Base-by-base conservation (phyloP, 2,329 filamentous ascomycete species). In the Tetracladium maxilliforme region DNA sequence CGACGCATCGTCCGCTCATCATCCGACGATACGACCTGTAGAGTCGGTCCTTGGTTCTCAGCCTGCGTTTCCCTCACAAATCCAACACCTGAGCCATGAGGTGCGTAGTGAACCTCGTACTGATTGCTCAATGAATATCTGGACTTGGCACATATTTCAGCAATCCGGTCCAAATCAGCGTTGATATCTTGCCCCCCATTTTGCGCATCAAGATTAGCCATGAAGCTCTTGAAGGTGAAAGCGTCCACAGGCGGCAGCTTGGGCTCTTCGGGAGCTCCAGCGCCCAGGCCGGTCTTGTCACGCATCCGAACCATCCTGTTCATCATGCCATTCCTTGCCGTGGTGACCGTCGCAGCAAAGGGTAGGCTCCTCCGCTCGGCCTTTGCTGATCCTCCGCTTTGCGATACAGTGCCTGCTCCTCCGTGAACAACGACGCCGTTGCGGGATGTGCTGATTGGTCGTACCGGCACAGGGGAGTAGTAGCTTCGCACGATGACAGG, bases 401-500 rank as follows among this genome's bases (percentile, higher is more conserved):
- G 19, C 38, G 43, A 6, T 29, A 30, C 14, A 29, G 25, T 14
- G 25, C 23, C 31, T 40, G 40, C 42, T 24, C 35, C 18, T 27
- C 9, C 26, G 20, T n/a, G n/a, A n/a, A n/a, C n/a, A n/a, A 24
- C 17, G 20, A 9, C 15, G 18, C 32, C 14, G 33, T 32, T n/a
- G 39, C 26, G 11, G 38, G 20, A 25, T 43, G n/a, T n/a, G n/a
- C 35, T 23, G 35, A 32, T 27, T 41, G 40, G 19, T 41, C 35
- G 16, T 43, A 42, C 4, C 32, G 38, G 16, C 54, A 48, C 12
- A 47, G 43, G 9, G 47, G 35, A 2, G 55, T 57, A 68, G 40
- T 75, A 74, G 24, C 68, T 74, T 30, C 68, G 60, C 14, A 75
- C 70, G 19, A 75, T 64, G 29, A 75, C 67, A n/a, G 70, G 70